A percentile compares a stretch with the other conserved stretches of the same genome.
Conservation (phyloP, 2,329 filamentous ascomycete species). For the Penicillium occitanis region DNA sequence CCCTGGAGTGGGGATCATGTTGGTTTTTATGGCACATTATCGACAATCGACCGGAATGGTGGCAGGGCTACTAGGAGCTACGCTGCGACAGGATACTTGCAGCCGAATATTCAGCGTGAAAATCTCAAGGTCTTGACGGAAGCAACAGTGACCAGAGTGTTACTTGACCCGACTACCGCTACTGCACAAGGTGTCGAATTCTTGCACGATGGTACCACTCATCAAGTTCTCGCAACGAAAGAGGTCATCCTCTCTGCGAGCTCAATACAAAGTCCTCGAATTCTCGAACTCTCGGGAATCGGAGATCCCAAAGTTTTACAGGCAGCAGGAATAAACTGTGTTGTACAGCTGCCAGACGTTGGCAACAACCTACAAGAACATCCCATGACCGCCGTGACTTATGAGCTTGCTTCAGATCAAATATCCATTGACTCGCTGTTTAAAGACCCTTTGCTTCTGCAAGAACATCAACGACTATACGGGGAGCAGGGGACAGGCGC, state of each 20-base stretch:
- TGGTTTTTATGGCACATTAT: conserved; percentile 3
- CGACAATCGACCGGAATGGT: not conserved
- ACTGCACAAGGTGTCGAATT: conserved; percentile 8
- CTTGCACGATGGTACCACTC: not conserved
- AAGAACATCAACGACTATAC: not conserved
- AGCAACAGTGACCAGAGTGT: not conserved
- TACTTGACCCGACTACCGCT: not conserved
- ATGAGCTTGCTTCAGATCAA: not conserved
- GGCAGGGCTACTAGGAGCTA: not conserved
- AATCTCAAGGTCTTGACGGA: not conserved
- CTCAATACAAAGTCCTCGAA: not conserved
- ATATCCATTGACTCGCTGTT: not conserved
- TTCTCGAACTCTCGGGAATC: not conserved
- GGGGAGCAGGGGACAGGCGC: not conserved
- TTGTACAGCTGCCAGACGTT: not conserved
- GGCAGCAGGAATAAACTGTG: not conserved
- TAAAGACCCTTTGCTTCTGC: not conserved
- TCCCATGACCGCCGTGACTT: not conserved
- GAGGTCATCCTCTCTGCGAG: not conserved
- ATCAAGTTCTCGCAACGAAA: not conserved
- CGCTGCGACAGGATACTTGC: not conserved
- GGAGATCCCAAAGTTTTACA: not conserved
- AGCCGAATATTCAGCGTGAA: not conserved
- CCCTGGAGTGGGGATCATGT: conserved; percentile 7
- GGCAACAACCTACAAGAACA: conserved; percentile 7